Evolutionary conservation across 257 asterid genomes (phyloP).

Genomic region (Agastache rugosa): DNA sequence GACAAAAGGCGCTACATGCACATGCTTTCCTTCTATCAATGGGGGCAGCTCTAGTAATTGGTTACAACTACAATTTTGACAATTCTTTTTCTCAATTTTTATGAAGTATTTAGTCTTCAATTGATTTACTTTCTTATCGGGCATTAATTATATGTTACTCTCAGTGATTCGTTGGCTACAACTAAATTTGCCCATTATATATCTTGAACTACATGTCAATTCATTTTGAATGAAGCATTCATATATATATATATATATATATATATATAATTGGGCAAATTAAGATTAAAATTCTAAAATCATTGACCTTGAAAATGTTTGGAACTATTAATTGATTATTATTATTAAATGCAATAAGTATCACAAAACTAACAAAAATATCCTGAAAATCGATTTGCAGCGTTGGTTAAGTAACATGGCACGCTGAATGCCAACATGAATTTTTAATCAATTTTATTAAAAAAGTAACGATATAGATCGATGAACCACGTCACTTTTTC

Average conservation of each 20-base stretch:
- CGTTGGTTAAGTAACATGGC: too few relatives aligned
- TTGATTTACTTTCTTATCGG: slow-evolving; percentile 1
- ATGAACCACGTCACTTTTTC: too few relatives aligned
- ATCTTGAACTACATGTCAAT: slow-evolving; percentile 18
- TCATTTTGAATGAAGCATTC: neutral
- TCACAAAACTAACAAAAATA: too few relatives aligned
- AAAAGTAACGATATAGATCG: too few relatives aligned
- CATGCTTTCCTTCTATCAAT: slow-evolving; percentile 33
- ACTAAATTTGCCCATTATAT: neutral
- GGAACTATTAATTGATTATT: too few relatives aligned
- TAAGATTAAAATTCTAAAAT: too few relatives aligned
- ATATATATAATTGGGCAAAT: neutral
- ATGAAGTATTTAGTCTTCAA: neutral
- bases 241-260: neutral
- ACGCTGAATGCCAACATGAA: too few relatives aligned
- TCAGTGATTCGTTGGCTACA: neutral
- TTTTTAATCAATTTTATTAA: too few relatives aligned
- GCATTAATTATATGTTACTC: neutral
- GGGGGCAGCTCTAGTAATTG: slow-evolving; percentile 23
- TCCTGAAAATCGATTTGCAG: too few relatives aligned
- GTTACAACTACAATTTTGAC: slow-evolving; percentile 43
- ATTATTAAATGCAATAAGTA: too few relatives aligned
- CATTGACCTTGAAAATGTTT: too few relatives aligned
- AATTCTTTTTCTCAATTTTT: slow-evolving; percentile 3
- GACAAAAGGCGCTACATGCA: slow-evolving; percentile 38